Conservation (phyloP, 2,329 filamentous ascomycete genomes). For the Akanthomyces dipterigenus region DNA sequence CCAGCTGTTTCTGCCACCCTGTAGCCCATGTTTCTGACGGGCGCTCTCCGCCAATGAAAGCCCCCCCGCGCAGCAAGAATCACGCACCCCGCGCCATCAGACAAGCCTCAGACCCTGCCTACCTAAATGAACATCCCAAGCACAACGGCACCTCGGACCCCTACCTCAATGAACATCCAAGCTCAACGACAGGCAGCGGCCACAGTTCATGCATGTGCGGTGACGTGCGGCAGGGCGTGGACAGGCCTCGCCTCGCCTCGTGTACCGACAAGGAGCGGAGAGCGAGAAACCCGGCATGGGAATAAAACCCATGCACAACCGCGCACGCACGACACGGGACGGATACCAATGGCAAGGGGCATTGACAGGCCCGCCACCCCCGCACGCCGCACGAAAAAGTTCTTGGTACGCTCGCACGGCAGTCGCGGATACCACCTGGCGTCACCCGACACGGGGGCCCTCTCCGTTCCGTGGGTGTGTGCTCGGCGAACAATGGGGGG, state of each 20-base stretch:
- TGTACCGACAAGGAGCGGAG: background rate
- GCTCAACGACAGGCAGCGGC: background rate
- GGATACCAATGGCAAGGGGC: background rate
- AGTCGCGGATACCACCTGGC: background rate
- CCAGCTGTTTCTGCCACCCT: no score
- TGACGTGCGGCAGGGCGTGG: background rate
- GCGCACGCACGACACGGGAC: background rate
- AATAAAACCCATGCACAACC: background rate
- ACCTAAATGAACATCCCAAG: no score
- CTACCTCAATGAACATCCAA: background rate
- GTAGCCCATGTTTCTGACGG: no score
- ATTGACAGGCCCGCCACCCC: conserved; percentile 1
- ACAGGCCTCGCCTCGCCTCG: no score
- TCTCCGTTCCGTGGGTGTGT: background rate
- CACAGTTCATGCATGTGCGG: background rate
- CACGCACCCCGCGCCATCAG: no score
- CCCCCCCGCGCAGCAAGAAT: no score
- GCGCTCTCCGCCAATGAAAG: no score
- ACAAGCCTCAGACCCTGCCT: no score
- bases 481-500: background rate
- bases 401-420: background rate
- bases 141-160: no score
- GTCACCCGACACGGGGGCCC: background rate
- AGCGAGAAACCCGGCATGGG: background rate
- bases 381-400: background rate